Evolutionary conservation across 768 basidiomycete species (phyloP), one percentile per base, ranked within the genome.

Genomic region (Rhodotorula paludigena): DNA sequence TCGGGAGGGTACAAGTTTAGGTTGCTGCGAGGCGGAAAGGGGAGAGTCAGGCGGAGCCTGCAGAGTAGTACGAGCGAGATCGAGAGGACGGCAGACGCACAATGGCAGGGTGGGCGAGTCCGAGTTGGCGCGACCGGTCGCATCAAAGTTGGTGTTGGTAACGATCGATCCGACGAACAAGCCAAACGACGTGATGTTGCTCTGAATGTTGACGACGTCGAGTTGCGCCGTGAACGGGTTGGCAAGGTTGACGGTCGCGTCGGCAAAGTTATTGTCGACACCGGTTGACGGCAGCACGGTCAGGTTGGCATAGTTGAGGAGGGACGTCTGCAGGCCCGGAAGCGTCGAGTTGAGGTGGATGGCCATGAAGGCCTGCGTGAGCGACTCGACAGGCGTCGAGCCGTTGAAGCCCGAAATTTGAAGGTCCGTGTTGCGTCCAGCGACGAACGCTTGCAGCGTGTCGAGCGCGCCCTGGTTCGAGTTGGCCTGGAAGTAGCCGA

Each of bases 151-250:
- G 3, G 80, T 84, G 11, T 78, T 71, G 15, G 83, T 81, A 55
- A 82, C 78, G 68, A 89, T 89, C 30, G 80, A 82, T 1, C 88
- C 88, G 41, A 89, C 81, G 21, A 75, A 74, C 62, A 89, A 83
- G 2, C 86, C 87, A 61, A 83, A 84, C 15, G 83, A 82, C 15
- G 81, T 81, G 49, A 89, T 84, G n/a, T 80, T 84, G 5, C 86
- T 86, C 35, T 80, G 77, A 60, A 89, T 83, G 53, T 80, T 78
- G 6, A 84, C 86, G 66, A 89, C 84, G 36, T 79, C 76, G 44
- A 89, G 80, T 32, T 80, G 78, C 5, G 85, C 80, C 10, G 83
- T 85, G 78, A 89, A 89, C 7, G 87, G 87, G 75, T 89, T 89
- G 53, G 76, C 80, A 38, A 89, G 80, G 36, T 81, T 77, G 41